Conservation (phyloP, 345 rosid genomes). For the Fremontodendron californicum region DNA sequence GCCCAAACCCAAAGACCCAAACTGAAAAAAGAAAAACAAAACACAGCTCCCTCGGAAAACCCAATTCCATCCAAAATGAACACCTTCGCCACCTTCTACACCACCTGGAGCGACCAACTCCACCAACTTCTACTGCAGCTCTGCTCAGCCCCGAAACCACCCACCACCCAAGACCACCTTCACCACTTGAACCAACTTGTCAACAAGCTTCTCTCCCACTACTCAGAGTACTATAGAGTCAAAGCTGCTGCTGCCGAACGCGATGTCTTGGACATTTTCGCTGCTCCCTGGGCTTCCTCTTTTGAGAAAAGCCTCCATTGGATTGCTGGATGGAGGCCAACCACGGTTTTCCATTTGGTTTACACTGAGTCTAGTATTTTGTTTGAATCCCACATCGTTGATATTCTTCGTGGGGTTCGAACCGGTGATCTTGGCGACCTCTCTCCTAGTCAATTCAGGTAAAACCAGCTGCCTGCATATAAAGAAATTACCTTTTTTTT, state of each 20-base stretch:
- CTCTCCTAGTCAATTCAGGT: slow-evolving; percentile 76
- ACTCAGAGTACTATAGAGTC: slow-evolving; percentile 47
- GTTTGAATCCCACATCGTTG: slow-evolving; percentile 70
- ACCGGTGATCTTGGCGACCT: slow-evolving; percentile 86
- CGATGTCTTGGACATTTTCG: slow-evolving; percentile 50
- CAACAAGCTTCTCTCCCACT: slow-evolving; percentile 45
- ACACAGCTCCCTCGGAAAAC: neutral
- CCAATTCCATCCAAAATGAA: slow-evolving; percentile 16
- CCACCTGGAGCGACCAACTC: slow-evolving; percentile 58
- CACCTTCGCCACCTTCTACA: slow-evolving; percentile 35
- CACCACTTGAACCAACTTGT: slow-evolving; percentile 38
- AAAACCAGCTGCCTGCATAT: slow-evolving; percentile 7
- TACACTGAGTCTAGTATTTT: slow-evolving; percentile 75
- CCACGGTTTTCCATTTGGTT: slow-evolving; percentile 71
- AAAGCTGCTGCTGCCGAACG: slow-evolving; percentile 45
- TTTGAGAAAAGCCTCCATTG: slow-evolving; percentile 85
- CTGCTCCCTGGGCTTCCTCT: slow-evolving; percentile 73
- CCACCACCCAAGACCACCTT: slow-evolving; percentile 29
- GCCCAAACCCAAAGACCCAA: neutral
- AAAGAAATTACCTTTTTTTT: neutral
- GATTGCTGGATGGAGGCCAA: slow-evolving; percentile 82
- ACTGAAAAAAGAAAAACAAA: slow-evolving; percentile 24
- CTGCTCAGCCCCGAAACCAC: slow-evolving; percentile 37
- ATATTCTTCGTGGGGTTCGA: slow-evolving; percentile 58
- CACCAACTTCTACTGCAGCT: slow-evolving; percentile 49